Evolutionary conservation across 768 basidiomycete species (phyloP).

Genomic region (Pisolithus marmoratus): DNA sequence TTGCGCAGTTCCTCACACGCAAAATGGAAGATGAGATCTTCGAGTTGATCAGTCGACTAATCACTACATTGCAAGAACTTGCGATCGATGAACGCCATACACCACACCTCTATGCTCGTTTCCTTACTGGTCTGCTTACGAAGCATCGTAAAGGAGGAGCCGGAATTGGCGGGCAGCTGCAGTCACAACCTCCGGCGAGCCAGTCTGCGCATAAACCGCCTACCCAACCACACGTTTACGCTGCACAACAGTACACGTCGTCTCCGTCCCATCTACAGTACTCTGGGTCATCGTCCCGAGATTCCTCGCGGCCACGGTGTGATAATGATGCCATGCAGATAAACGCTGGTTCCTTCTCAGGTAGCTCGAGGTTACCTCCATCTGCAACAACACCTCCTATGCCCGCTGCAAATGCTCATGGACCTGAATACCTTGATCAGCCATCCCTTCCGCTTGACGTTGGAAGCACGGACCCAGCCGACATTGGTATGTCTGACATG

Average conservation of each 20-base stretch:
- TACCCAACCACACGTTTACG: slow-evolving; percentile 9
- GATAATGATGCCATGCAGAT: slow-evolving; percentile 28
- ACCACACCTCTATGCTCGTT: slow-evolving; percentile 73
- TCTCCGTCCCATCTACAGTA: slow-evolving; percentile 18
- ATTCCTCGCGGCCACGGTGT: slow-evolving; percentile 12
- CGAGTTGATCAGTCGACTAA: slow-evolving; percentile 64
- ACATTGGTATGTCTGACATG: slow-evolving; percentile 21
- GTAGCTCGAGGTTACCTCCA: not conserved
- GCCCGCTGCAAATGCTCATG: not conserved
- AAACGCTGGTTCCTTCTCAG: slow-evolving; percentile 10
- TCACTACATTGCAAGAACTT: slow-evolving; percentile 65
- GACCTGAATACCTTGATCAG: slow-evolving; percentile 40
- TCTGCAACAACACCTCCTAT: not conserved
- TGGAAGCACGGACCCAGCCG: not conserved
- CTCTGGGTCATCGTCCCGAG: slow-evolving; percentile 8
- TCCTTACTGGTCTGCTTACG: slow-evolving; percentile 66
- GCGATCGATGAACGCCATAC: slow-evolving; percentile 81
- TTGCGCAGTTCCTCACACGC: slow-evolving; percentile 53
- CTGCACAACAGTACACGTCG: slow-evolving; percentile 25
- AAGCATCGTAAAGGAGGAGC: slow-evolving; percentile 65
- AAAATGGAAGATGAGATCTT: slow-evolving; percentile 64
- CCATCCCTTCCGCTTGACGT: slow-evolving; percentile 33
- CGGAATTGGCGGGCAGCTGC: slow-evolving; percentile 45
- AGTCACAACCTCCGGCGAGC: slow-evolving; percentile 43
- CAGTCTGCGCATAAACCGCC: slow-evolving; percentile 18